These are phyloP conservation scores for Blastobotrys americana DNA, from an alignment of 805 yeast species.

Conservation along the genomic window DNA sequence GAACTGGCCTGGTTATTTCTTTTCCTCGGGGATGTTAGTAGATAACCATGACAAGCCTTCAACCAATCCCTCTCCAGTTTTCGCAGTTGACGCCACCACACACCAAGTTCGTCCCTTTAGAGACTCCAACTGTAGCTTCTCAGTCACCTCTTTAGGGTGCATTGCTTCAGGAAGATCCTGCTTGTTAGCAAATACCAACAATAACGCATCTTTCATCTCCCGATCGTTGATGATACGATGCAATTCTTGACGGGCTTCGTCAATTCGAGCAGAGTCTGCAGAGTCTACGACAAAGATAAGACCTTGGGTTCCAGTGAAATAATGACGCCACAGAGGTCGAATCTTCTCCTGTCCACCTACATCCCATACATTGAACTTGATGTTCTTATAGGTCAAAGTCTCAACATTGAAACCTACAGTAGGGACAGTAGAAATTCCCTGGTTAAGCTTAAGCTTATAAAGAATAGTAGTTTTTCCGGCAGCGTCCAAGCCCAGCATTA, in stretches of 20 bases:
- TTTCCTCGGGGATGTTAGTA: conserved; percentile 41
- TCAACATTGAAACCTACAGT: conserved; percentile 93
- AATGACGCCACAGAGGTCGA: conserved; percentile 92
- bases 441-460: conserved; percentile 74
- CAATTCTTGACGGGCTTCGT: conserved; percentile 71
- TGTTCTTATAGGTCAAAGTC: conserved; percentile 72
- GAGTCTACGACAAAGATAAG: conserved; percentile 86
- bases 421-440: conserved; percentile 69
- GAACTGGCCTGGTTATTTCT: conserved; percentile 16
- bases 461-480: conserved; percentile 90
- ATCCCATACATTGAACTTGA: conserved; percentile 85
- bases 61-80: conserved; percentile 80
- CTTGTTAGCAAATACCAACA: conserved; percentile 83
- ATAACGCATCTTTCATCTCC: conserved; percentile 70
- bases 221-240: conserved; percentile 73
- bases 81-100: conserved; percentile 84
- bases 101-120: conserved; percentile 76
- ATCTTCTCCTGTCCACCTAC: conserved; percentile 94
- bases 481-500: conserved; percentile 88
- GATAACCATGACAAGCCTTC: conserved; percentile 87
- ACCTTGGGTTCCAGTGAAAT: conserved; percentile 88
- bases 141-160: conserved; percentile 75
- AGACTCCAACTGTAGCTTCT: conserved; percentile 54
- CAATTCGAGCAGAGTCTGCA: conserved; percentile 62
- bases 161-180: conserved; percentile 69